These are phyloP conservation scores for Cyclotella kingstonii DNA, from an alignment of 108 stramenopile species.

Conservation along the genomic window DNA sequence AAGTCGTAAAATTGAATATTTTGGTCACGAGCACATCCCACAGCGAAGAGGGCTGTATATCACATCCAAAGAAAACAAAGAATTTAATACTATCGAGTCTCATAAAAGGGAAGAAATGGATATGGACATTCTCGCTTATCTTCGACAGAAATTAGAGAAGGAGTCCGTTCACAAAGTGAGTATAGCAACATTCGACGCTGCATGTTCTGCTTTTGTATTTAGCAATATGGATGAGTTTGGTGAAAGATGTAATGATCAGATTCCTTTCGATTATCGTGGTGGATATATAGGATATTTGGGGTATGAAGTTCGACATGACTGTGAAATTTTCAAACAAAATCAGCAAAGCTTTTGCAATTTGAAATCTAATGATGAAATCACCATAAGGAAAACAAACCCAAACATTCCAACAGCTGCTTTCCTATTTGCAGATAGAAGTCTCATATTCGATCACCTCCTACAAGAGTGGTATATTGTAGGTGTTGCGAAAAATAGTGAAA, in stretches of 20 bases:
- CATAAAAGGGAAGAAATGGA: conserved; percentile 5
- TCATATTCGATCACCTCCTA: conserved; percentile 72
- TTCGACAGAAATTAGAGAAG: conserved; percentile 14
- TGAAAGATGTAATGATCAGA: conserved; percentile 9
- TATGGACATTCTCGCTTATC: conserved; percentile 35
- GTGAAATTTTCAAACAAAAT: conserved; percentile 38
- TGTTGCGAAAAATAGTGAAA: conserved; percentile 19
- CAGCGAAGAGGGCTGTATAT: conserved; percentile 27
- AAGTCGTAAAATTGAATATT: conserved; percentile 46
- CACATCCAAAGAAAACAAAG: conserved; percentile 2
- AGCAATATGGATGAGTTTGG: conserved; percentile 10
- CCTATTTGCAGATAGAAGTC: conserved; percentile 65
- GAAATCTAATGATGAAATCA: neutral
- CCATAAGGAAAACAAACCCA: conserved; percentile 20
- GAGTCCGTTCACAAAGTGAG: conserved; percentile 12
- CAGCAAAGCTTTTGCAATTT: conserved; percentile 15
- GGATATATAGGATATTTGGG: conserved; percentile 81
- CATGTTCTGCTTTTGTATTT: neutral
- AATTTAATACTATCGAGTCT: neutral
- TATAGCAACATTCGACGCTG: conserved; percentile 13
- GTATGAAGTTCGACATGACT: conserved; percentile 80
- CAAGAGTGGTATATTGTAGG: conserved; percentile 69
- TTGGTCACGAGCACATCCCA: conserved; percentile 34
- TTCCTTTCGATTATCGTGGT: conserved; percentile 79
- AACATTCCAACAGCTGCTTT: conserved; percentile 75